Base-by-base conservation (phyloP, 2,329 filamentous ascomycete genomes). In the Trichocomaceae sp. region DNA sequence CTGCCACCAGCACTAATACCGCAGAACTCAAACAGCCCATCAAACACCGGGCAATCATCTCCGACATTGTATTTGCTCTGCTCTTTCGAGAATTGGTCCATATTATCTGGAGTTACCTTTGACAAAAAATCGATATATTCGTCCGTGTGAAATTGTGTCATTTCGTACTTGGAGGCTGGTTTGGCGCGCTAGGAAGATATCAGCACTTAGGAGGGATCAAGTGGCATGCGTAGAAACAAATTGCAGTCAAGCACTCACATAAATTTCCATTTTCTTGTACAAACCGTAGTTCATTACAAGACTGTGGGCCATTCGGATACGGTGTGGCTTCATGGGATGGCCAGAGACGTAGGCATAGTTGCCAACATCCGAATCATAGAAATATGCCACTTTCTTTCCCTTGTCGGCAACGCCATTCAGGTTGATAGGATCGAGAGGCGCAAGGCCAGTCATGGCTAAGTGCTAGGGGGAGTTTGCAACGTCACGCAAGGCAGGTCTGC, bases 61-160 rank as follows among this genome's bases (percentile, higher is more conserved):
- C 83, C 83, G 54, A 86, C 83, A 58, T 86, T 86, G 72, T 85
- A 87, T 61, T 78, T 83, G 82, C 88, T 86, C 70, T 97, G 91
- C 70, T 99, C 93, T 64, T 91, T 88, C 63, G 86, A 82, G 68
- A 90, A 97, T 61, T 82, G 83, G 63, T 99, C 95, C 89, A 97
- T 97, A 69, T 99, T 99, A 75, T 99, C 93, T 1, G 93, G 95
- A 0, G 93, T 97, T 54, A 99, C 93, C 64, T 95, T 95, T 59
- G 83, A 82, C 44, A 87, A 75, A 66, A 87, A 87, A 55, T 87
- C 84, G 66, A 87, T 83, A 68, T 87, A 87, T 77, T 87, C 84
- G 69, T 86, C 84, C 8, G 84, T 86, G 69, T 87, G 84, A 67
- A 86, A 87, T 67, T 86, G 84, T 58, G 83, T 85, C 83, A 87